phyloP scores from a whole-genome alignment of 2,329 filamentous ascomycete genomes.

The Didymosphaeria variabile region DNA sequence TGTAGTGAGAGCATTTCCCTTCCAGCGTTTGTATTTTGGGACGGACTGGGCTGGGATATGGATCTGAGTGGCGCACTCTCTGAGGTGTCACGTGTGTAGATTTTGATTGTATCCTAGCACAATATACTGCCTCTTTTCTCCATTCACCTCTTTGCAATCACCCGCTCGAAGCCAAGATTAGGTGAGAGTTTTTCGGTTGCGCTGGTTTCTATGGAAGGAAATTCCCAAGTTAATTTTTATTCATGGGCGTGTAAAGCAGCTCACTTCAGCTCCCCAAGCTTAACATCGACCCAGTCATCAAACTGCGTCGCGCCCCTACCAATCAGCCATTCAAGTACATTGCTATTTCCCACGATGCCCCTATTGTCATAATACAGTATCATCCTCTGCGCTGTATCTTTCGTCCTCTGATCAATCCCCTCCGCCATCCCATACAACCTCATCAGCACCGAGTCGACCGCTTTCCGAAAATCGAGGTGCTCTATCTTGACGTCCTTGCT shows the following conservation, averaged over 20 bases:
- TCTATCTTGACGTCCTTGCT: constrained; percentile 36
- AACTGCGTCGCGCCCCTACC: constrained; percentile 21
- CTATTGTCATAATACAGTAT: constrained; percentile 27
- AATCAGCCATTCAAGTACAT: constrained; percentile 28
- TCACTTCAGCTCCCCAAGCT: not conserved
- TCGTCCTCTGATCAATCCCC: constrained; percentile 17
- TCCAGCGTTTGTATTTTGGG: constrained; percentile 31
- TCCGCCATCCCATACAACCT: constrained; percentile 17
- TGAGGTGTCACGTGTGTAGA: constrained; percentile 21
- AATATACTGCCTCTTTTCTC: constrained; percentile 27
- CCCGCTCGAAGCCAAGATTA: too few species aligned
- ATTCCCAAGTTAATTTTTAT: too few species aligned
- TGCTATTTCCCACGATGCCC: constrained; percentile 23
- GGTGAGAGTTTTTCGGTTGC: not conserved
- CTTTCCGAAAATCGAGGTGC: constrained; percentile 26
- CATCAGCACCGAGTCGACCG: constrained; percentile 22
- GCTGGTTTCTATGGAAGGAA: too few species aligned
- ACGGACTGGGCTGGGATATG: constrained; percentile 32
- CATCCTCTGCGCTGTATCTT: constrained; percentile 26
- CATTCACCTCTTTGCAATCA: not conserved
- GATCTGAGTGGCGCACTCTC: constrained; percentile 11
- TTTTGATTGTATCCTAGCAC: constrained; percentile 24
- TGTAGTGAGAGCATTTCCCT: constrained; percentile 18
- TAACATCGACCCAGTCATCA: constrained; percentile 20
- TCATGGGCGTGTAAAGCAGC: too few species aligned